Evolutionary conservation across 176 grass and related monocot genomes (phyloP), one percentile per base, ranked within the genome.

Genomic region (Lolium rigidum): DNA sequence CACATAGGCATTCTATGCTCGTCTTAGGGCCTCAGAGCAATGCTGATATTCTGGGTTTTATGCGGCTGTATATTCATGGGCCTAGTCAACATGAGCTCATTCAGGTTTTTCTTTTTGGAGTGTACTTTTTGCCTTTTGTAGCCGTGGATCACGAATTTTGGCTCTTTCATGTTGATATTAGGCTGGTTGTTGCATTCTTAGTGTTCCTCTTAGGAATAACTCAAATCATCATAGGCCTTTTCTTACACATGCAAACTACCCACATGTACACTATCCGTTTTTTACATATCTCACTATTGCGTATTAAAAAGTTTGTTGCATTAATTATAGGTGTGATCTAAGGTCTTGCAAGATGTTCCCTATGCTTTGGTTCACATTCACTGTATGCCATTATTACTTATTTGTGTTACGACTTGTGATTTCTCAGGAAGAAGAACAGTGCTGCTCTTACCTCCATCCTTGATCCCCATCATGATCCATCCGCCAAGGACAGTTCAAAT

Each of bases 361-460:
- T 43, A 56, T 43, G 7, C 68, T 70, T 57, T 82, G 20, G 20
- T 72, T 72, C 51, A n/a, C 20, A 31, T 74, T 22, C 39, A 9
- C 5, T 83, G 9, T n/a, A 31, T 47, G 10, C 21, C 14, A 21
- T 59, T 83, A 28, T 82, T n/a, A n/a, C n/a, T 5, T 39, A 4
- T 25, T 14, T 82, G 4, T 72, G 41, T 41, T 83, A 15, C 18
- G 41, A n/a, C 41, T 10, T 61, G 52, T 0, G 43, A 35, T 74
- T 48, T 74, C 21, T 48, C 69, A 74, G 81, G 81, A 83, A 83
- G 55, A 83, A 60, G 69, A 83, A 83, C 20, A 74, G 68, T 74
- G 69, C 37, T 83, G 65, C 35, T 20, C 20, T 57, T 35, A 69
- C 31, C 21, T 69, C 80, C 68, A 56, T 82, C 41, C 31, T 71